phyloP scores from a whole-genome alignment of 2,329 filamentous ascomycete genomes.

The Sporothrix globosa region DNA sequence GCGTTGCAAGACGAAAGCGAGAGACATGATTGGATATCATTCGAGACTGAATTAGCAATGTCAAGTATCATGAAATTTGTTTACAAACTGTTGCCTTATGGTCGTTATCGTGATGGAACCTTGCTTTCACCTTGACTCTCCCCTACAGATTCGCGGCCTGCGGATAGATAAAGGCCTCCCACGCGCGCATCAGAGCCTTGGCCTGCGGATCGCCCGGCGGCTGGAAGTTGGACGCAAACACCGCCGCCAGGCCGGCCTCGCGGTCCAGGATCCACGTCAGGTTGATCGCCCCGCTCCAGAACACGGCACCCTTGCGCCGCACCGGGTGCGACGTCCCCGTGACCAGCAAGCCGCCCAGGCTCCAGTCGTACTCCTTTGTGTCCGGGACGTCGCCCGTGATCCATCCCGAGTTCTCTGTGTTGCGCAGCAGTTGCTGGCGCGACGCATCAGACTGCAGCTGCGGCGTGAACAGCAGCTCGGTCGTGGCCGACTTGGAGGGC shows the following conservation, averaged over 20 bases:
- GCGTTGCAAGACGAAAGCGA: neutral
- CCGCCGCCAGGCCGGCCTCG: conserved; percentile 46
- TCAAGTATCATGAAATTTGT: neutral
- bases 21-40: neutral
- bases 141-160: conserved; percentile 34
- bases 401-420: conserved; percentile 40
- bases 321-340: conserved; percentile 45
- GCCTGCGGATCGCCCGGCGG: conserved; percentile 48
- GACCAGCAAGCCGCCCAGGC: conserved; percentile 49
- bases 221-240: conserved; percentile 49
- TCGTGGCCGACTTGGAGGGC: conserved; percentile 42
- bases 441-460: conserved; percentile 45
- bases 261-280: conserved; percentile 49
- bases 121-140: neutral
- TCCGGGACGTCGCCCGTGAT: conserved; percentile 41
- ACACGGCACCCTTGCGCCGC: conserved; percentile 47
- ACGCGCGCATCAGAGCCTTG: conserved; percentile 43
- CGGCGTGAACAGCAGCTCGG: conserved; percentile 52
- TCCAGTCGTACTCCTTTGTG: conserved; percentile 47
- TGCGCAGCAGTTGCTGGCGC: conserved; percentile 39
- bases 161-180: conserved; percentile 48
- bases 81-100: neutral
- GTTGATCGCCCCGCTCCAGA: conserved; percentile 53
- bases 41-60: neutral
- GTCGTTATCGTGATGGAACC: neutral